Percentiles rank a stretch among this genome's conserved stretches.
Conservation (phyloP, 2,329 filamentous ascomycete species). For the Penicillium sp. region DNA sequence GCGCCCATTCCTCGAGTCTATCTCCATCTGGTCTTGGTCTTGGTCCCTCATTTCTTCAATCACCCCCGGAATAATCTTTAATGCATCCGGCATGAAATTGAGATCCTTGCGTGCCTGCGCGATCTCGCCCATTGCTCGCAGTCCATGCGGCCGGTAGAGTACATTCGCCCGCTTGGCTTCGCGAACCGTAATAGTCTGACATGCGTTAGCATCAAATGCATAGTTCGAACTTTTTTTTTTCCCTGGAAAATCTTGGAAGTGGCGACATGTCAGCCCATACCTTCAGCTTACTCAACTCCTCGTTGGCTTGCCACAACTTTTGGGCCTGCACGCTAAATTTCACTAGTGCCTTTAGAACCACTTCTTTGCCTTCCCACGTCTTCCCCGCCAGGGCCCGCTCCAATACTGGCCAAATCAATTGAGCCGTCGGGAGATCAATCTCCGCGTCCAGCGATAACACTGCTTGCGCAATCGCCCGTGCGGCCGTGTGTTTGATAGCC, state of each 20-base stretch:
- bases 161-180: conserved; percentile 91
- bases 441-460: conserved; percentile 61
- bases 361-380: conserved; percentile 90
- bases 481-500: conserved; percentile 85
- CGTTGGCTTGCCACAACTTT: conserved; percentile 56
- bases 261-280: conserved; percentile 40
- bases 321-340: conserved; percentile 68
- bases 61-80: conserved; percentile 61
- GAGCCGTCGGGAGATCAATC: conserved; percentile 58
- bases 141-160: conserved; percentile 73
- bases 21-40: conserved; percentile 63
- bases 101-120: conserved; percentile 66
- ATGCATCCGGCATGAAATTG: conserved; percentile 66
- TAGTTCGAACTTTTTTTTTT: background rate
- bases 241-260: background rate
- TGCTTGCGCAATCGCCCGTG: conserved; percentile 73
- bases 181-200: conserved; percentile 65
- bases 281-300: conserved; percentile 65
- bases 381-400: conserved; percentile 82
- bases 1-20: conserved; percentile 52
- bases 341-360: conserved; percentile 74
- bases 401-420: conserved; percentile 74
- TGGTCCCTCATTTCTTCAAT: conserved; percentile 57
- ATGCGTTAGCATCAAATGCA: conserved; percentile 13
- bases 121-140: conserved; percentile 70